phyloP scores from a whole-genome alignment of 1,284 basidiomycete species.

The Sanguinoderma infundibulare region DNA sequence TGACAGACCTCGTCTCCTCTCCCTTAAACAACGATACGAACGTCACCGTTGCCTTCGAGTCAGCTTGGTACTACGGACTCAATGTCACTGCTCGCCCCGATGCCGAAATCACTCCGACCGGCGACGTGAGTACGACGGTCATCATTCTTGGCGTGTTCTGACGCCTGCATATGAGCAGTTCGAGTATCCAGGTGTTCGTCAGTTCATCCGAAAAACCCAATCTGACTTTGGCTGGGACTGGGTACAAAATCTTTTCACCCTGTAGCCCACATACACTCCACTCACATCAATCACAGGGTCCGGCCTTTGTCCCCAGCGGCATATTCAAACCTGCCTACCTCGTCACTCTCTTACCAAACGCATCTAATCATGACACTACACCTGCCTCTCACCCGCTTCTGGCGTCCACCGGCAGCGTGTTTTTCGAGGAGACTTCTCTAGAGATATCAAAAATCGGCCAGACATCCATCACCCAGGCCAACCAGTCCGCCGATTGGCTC shows the following conservation, averaged over 20 bases:
- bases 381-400: constrained; percentile 29
- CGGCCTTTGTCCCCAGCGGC: constrained; percentile 60
- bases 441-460: constrained; percentile 60
- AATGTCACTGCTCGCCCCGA: constrained; percentile 55
- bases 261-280: background rate
- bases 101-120: constrained; percentile 44
- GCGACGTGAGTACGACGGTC: constrained; percentile 30
- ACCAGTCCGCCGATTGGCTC: constrained; percentile 55
- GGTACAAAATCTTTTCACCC: constrained; percentile 37
- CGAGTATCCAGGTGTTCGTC: constrained; percentile 53
- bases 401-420: constrained; percentile 39
- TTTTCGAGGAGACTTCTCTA: constrained; percentile 57
- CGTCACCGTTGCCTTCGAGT: constrained; percentile 56
- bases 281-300: constrained; percentile 42
- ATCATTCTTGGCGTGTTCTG: no score
- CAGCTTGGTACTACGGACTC: constrained; percentile 55
- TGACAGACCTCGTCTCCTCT: constrained; percentile 45
- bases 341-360: constrained; percentile 42
- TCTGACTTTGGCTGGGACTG: constrained; percentile 68
- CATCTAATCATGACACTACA: constrained; percentile 8
- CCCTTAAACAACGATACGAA: constrained; percentile 41
- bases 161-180: no score
- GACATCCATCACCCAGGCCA: constrained; percentile 41
- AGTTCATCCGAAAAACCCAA: constrained; percentile 55
- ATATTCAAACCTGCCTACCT: constrained; percentile 59